phyloP scores from a whole-genome alignment of 2,329 filamentous ascomycete species.

The Endocalyx cinctus region DNA sequence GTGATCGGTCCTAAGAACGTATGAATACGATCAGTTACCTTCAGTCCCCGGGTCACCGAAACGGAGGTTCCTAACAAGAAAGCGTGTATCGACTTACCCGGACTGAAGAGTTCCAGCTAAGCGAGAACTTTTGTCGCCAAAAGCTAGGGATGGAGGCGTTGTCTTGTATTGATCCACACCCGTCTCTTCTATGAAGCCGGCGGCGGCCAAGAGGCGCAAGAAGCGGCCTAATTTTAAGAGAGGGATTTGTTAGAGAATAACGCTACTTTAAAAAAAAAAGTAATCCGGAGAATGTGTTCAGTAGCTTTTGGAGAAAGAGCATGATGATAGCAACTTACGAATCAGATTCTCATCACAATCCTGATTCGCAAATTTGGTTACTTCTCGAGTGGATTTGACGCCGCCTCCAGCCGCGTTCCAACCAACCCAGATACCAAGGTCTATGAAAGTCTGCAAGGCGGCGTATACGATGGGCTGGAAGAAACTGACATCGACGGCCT shows the following conservation, averaged over 20 bases:
- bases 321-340: too few relatives aligned
- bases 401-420: slow-evolving; percentile 14
- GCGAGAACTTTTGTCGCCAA: slow-evolving; percentile 19
- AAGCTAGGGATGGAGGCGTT: slow-evolving; percentile 19
- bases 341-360: slow-evolving; percentile 17
- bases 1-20: slow-evolving; percentile 12
- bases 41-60: neutral
- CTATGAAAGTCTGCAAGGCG: slow-evolving; percentile 12
- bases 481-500: slow-evolving; percentile 1
- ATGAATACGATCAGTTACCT: too few relatives aligned
- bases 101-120: slow-evolving; percentile 18
- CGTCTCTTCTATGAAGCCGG: slow-evolving; percentile 18
- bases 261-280: too few relatives aligned
- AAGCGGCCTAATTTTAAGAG: slow-evolving; percentile 16
- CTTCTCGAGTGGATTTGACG: slow-evolving; percentile 12
- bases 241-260: neutral
- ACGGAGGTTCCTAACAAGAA: too few relatives aligned
- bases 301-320: too few relatives aligned
- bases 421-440: slow-evolving; percentile 17
- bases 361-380: slow-evolving; percentile 10
- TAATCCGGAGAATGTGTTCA: too few relatives aligned
- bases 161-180: slow-evolving; percentile 20
- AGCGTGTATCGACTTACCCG: slow-evolving; percentile 6
- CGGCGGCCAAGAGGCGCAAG: slow-evolving; percentile 17
- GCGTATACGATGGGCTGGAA: slow-evolving; percentile 14